Conservation (phyloP, 164 flowering plant species). For the Santalum album region DNA sequence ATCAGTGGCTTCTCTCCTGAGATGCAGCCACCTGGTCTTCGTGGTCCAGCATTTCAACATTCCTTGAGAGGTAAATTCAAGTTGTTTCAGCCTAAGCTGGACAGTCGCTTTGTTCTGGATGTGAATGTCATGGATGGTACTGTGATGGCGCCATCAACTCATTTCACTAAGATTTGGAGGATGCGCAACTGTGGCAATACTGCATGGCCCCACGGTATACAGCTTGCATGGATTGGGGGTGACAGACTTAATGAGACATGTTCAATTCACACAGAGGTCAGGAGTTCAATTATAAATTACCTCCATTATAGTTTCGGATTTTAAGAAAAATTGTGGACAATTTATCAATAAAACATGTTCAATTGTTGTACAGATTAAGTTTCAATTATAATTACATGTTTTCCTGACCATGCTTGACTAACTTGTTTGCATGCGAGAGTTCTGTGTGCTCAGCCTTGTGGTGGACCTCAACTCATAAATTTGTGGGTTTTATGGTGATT, state of each 20-base stretch:
- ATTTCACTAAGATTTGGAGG: conserved; percentile 87
- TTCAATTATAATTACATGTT: too few relatives aligned
- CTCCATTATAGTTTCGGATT: too few relatives aligned
- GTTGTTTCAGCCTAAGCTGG: conserved; percentile 25
- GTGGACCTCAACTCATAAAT: too few relatives aligned
- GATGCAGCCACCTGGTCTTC: conserved; percentile 17
- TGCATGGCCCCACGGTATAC: conserved; percentile 57
- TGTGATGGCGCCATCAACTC: conserved; percentile 46
- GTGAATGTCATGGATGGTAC: conserved; percentile 76
- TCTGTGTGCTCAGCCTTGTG: too few relatives aligned
- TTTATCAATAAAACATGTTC: too few relatives aligned
- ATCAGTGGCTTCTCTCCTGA: not conserved
- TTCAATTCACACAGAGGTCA: conserved; percentile 51
- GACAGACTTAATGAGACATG: conserved; percentile 27
- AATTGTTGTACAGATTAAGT: too few relatives aligned
- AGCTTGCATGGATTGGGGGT: conserved; percentile 79
- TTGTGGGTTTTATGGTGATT: too few relatives aligned
- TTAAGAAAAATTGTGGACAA: too few relatives aligned
- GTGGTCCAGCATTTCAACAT: conserved; percentile 12
- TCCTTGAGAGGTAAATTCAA: conserved; percentile 15
- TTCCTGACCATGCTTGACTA: too few relatives aligned
- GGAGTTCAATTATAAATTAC: not conserved
- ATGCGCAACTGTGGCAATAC: conserved; percentile 68
- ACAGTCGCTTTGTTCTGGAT: conserved; percentile 61
- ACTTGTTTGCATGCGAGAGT: too few relatives aligned